A percentile compares a stretch with the other conserved stretches of the same genome.
Conservation (phyloP, 23 red algal genomes). For the Gracilaria gracilis region DNA sequence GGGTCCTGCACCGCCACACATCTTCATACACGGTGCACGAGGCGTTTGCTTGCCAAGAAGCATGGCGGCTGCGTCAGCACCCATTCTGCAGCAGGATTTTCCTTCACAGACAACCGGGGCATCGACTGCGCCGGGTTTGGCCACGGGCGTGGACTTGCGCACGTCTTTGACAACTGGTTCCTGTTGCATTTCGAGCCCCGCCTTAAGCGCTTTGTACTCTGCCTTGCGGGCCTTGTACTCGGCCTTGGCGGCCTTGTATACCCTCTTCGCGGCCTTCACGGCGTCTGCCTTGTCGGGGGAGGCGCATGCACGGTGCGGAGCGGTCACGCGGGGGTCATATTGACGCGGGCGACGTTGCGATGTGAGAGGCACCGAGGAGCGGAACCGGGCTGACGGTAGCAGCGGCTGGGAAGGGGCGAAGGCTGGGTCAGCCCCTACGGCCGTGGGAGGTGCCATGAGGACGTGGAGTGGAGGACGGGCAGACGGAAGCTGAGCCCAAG, state of each 20-base stretch:
- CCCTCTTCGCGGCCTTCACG: neutral
- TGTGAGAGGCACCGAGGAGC: neutral
- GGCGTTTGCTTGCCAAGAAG: neutral
- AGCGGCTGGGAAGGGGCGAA: neutral
- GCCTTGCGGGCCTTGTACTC: constrained; percentile 34
- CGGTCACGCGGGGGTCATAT: neutral
- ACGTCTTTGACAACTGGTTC: neutral
- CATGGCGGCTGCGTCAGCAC: constrained; percentile 50
- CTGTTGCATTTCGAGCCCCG: neutral
- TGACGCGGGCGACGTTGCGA: neutral
- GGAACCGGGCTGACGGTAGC: neutral
- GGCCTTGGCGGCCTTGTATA: constrained; percentile 40
- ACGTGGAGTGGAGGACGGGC: neutral
- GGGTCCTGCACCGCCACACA: constrained; percentile 60
- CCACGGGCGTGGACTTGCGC: neutral
- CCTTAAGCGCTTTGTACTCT: constrained; percentile 11
- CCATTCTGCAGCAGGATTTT: constrained; percentile 54
- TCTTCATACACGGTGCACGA: constrained; percentile 59
- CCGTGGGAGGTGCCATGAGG: neutral
- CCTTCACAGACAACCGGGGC: constrained; percentile 27
- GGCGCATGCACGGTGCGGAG: neutral
- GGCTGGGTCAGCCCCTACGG: neutral
- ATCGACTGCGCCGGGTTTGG: neutral
- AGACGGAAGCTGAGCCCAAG: no score
- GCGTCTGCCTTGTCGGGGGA: neutral